Evolutionary conservation across 306 rosid species (phyloP), one percentile per base, ranked within the genome.

Genomic region (Herpetospermum pedunculosum): DNA sequence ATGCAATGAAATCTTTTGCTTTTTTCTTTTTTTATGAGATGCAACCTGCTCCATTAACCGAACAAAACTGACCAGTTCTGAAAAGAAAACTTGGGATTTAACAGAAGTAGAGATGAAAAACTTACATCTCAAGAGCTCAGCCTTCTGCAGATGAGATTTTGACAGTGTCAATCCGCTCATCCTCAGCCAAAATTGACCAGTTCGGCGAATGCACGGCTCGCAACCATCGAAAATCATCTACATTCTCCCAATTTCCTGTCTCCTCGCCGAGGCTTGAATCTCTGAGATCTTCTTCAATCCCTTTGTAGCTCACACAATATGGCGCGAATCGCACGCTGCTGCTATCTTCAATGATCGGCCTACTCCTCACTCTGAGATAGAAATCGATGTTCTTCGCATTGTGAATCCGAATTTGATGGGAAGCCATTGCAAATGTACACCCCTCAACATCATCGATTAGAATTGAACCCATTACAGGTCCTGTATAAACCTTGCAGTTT

Each of bases 331-430:
- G 82, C 54, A 93, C 88, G 1, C 84, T 76, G 18, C 41, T 49
- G 63, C 84, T 70, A 75, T 89, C 90, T 84, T 92, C 93, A 16
- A 94, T 89, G 69, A 94, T 94, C 0, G 98, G 98, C 74, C 96
- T 57, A 77, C 97, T 94, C 81, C 96, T 88, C 72, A 94, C 98
- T 76, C 95, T 89, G 63, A 94, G 79, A 60, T 89, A 91, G 75
- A 94, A 89, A 77, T 85, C 96, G 26, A 85, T 77, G 32, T 41
- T 59, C 19, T 77, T 89, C 0, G 91, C 96, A 85, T 74, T 63
- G 62, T 94, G 97, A 76, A 94, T 94, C 59, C 95, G 83, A 82
- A 94, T 91, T 87, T 91, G 97, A 84, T 94, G 97, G 10, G 92
- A 89, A 0, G 95, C 97, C 83, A 88, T 68, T 5, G 37, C 88